Conservation (phyloP, 163 green algal species). For the Scenedesmus sp. region DNA sequence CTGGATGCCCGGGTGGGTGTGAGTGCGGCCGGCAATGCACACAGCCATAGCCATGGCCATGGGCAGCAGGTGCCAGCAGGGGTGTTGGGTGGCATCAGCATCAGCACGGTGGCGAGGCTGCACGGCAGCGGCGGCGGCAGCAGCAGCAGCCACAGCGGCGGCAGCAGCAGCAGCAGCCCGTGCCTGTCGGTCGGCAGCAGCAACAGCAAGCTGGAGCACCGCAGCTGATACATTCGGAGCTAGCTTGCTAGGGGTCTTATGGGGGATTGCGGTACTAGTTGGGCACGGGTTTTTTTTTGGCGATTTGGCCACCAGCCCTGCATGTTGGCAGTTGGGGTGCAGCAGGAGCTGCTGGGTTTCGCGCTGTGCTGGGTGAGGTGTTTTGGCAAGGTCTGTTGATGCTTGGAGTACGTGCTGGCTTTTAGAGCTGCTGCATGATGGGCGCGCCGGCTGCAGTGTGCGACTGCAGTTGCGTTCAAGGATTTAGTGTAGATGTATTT, state of each 20-base stretch:
- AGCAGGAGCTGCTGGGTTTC: no score
- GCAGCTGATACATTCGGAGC: neutral
- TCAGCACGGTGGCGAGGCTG: neutral
- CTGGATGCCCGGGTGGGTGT: slow-evolving; percentile 60
- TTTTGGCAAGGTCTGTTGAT: neutral
- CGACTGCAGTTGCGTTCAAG: neutral
- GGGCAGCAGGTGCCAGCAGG: neutral
- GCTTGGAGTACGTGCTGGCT: neutral
- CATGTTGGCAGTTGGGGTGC: no score
- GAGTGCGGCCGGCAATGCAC: no score
- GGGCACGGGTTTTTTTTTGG: no score
- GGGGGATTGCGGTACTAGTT: neutral
- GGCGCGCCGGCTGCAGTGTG: neutral
- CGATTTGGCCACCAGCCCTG: no score
- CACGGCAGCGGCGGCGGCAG: neutral
- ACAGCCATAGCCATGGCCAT: neutral
- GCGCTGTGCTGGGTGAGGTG: no score
- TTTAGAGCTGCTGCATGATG: neutral
- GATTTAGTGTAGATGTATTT: neutral
- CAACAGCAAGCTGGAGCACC: slow-evolving; percentile 27
- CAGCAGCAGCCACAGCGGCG: neutral
- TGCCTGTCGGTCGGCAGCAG: neutral
- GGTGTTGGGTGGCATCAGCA: neutral
- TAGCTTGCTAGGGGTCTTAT: neutral
- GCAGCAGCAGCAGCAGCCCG: slow-evolving; percentile 3